Percentiles rank a stretch among this genome's conserved stretches.
Conservation (phyloP, 495 filamentous ascomycete species). For the Podospora conica region DNA sequence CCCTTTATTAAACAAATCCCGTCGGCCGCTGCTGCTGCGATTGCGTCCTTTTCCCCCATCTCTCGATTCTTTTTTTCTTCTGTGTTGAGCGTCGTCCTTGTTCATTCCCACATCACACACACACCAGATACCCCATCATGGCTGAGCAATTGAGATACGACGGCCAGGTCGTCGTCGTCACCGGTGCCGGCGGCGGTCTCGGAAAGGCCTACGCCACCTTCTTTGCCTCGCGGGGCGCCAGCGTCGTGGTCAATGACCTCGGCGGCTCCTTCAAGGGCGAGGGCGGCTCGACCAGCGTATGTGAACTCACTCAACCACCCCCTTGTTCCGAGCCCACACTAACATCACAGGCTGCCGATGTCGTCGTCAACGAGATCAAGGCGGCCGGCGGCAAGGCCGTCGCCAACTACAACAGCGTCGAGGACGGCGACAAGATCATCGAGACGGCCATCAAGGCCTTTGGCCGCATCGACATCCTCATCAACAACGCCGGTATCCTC, state of each 20-base stretch:
- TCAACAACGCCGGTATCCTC: conserved; percentile 98
- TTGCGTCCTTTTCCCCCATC: conserved; percentile 2
- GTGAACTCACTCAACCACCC: conserved; percentile 38
- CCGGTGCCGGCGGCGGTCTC: conserved; percentile 90
- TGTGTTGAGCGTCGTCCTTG: neutral
- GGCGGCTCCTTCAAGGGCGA: conserved; percentile 93
- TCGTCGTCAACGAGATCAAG: conserved; percentile 91
- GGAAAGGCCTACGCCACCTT: conserved; percentile 90
- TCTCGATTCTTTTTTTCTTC: conserved; percentile 2
- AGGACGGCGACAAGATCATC: conserved; percentile 91
- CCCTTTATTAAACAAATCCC: conserved; percentile 11
- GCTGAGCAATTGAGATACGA: conserved; percentile 79
- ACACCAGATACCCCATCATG: conserved; percentile 45
- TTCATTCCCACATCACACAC: neutral
- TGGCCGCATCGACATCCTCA: conserved; percentile 86
- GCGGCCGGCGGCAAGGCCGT: conserved; percentile 91
- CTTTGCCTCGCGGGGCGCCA: conserved; percentile 87
- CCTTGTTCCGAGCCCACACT: neutral
- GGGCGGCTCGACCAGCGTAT: conserved; percentile 68
- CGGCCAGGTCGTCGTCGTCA: conserved; percentile 94
- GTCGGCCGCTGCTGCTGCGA: neutral
- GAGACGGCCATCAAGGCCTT: conserved; percentile 90
- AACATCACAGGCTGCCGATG: conserved; percentile 71
- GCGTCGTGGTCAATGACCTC: conserved; percentile 95
- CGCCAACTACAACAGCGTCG: conserved; percentile 96